Evolutionary conservation across 176 grass and related monocot genomes (phyloP), one percentile per base, ranked within the genome.

Genomic region (Dendrocalamus sinicus): DNA sequence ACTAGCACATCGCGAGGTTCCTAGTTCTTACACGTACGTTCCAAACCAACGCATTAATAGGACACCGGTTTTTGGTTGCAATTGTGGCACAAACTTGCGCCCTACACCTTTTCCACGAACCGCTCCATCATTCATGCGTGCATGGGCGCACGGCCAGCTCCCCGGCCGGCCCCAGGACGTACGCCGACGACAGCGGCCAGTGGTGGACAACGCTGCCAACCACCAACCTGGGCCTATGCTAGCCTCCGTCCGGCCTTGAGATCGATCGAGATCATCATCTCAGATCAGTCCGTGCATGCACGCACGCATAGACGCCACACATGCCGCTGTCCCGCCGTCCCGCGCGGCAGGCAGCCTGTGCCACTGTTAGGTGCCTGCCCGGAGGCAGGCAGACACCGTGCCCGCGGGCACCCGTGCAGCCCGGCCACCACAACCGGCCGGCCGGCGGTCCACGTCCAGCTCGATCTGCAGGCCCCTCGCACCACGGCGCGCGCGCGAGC

Each of bases 321-420:
- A 26, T 28, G 70, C 41, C 44, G 70, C 70, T 48, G 70, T 72
- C 70, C 65, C 24, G 41, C 1, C 37, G 55, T 51, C 55, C 16
- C 53, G 66, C 51, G 23, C 67, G 12, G 67, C 55, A 41, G 68
- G 52, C 63, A 58, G 83, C 17, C 65, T 22, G 75, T 19, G 52
- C 3, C 47, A 8, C 55, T 39, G 85, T 45, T 86, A 45, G 85
- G 85, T 81, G 77, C 15, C 68, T 86, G 85, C 68, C 68, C 85
- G 76, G 76, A 43, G 44, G 84, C 84, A 63, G 85, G 77, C 68
- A 70, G 76, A 86, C 85, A 86, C 74, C 54, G 76, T 79, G 53
- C 30, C 41, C 68, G 67, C 73, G 37, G 17, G 39, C 64, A 55
- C 19, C 81, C 79, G n/a, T 22, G 54, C 81, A 62, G 81, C 43